These are phyloP conservation scores for Royoungia palumana DNA, from an alignment of 768 basidiomycete genomes.

Conservation along the genomic window DNA sequence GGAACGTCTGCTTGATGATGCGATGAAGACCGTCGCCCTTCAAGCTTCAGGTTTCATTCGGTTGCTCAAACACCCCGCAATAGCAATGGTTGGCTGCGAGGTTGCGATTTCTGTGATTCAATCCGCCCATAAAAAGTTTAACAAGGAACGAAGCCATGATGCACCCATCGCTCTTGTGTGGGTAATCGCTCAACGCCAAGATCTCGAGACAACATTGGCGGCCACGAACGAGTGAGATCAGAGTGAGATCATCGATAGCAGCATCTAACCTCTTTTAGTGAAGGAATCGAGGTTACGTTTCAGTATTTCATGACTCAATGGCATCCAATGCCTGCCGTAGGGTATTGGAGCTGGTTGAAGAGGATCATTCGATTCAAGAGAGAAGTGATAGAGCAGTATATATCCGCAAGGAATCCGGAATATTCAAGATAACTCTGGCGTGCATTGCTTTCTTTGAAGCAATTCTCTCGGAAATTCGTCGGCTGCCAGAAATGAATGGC, in stretches of 20 bases:
- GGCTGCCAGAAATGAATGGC: background rate
- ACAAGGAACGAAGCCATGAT: background rate
- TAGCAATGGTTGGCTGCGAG: background rate
- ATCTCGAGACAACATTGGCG: background rate
- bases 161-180: constrained; percentile 2
- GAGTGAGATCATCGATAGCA: background rate
- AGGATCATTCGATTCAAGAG: background rate
- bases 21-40: background rate
- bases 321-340: background rate
- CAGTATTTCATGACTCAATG: background rate
- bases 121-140: background rate
- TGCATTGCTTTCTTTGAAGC: background rate
- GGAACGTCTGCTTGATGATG: background rate
- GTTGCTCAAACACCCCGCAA: background rate
- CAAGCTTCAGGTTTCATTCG: background rate
- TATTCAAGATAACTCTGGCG: background rate
- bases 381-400: background rate
- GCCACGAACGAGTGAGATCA: constrained; percentile 2
- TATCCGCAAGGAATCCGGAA: constrained; percentile 10
- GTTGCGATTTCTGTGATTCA: constrained; percentile 3
- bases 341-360: background rate
- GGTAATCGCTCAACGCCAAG: constrained; percentile 6
- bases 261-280: background rate
- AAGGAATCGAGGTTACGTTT: background rate
- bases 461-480: constrained; percentile 1